These are phyloP conservation scores for Candolleomyces efflorescens DNA, from an alignment of 768 basidiomycete genomes.

Conservation along the genomic window DNA sequence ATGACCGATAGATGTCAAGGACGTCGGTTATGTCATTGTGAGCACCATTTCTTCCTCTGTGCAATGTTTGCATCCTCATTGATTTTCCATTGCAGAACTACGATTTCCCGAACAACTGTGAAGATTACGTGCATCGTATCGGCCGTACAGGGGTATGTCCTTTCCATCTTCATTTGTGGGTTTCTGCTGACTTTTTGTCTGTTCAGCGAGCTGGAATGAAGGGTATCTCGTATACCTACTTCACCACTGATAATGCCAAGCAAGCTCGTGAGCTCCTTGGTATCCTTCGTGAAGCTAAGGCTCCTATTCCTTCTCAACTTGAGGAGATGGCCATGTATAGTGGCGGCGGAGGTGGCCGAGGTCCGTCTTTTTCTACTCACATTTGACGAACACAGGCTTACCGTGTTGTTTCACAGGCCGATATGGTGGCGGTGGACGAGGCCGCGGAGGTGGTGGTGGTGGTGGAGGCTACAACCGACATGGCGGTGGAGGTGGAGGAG, in stretches of 20 bases:
- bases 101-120: conserved; percentile 97
- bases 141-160: conserved; percentile 83
- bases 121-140: conserved; percentile 98
- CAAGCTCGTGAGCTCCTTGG: conserved; percentile 86
- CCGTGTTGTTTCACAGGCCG: conserved; percentile 47
- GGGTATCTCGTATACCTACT: conserved; percentile 92
- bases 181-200: conserved; percentile 14
- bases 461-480: conserved; percentile 39
- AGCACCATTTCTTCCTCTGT: conserved; percentile 28
- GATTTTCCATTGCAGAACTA: conserved; percentile 61
- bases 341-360: conserved; percentile 73
- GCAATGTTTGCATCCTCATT: conserved; percentile 6
- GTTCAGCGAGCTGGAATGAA: conserved; percentile 83
- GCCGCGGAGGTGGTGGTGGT: conserved; percentile 28
- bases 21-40: conserved; percentile 96
- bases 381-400: conserved; percentile 7
- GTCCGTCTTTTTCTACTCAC: conserved; percentile 31
- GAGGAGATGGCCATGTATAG: conserved; percentile 91
- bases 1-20: conserved; percentile 83
- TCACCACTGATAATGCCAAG: conserved; percentile 95
- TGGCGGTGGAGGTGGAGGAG: conserved; percentile 38
- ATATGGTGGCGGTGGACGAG: conserved; percentile 41
- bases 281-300: conserved; percentile 86
- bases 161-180: neutral
- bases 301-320: conserved; percentile 80